Base-by-base conservation (phyloP, 176 grass and related monocot species). In the Guadua angustifolia region DNA sequence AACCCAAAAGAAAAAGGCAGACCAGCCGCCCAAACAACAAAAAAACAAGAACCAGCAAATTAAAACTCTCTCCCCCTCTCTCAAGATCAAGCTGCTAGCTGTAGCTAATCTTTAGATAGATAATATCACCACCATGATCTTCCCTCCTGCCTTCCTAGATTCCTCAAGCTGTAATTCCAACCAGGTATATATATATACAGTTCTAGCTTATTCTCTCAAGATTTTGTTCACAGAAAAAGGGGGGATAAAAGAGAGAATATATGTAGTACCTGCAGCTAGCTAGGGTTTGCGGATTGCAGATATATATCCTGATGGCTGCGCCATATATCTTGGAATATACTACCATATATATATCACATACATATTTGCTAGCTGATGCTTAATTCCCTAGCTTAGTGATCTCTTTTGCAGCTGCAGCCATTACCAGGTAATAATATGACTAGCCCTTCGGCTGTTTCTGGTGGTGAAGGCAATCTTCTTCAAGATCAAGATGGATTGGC, bases 111-210 rank as follows among this genome's bases (percentile, higher is more conserved):
- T 22, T n/a, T 11, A 58, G 29, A 66, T 33, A 58, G 14, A 36
- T 33, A 69, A 43, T 18, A 69, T 69, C 38, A 13, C 66, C 76
- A 75, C 88, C 83, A 90, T 90, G 83, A 69, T 82, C 84, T 90
- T 90, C 40, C 83, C 83, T 58, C 77, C 78, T n/a, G 80, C 69
- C 64, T 86, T 77, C 85, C 72, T 71, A 64, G 88, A 86, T 83
- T 81, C 88, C 55, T 86, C 83, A 40, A 78, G 84, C 85, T 90
- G 83, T 83, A 50, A 74, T 46, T 63, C 53, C 69, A 78, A 90
- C 71, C 83, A 90, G 88, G 88, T 85, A 86, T n/a, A n/a, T n/a
- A n/a, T n/a, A n/a, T n/a, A n/a, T 57, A 36, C 21, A 25, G 33
- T 44, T 40, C 25, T 67, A 33, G 39, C 74, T 82, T 80, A 55